phyloP scores from a whole-genome alignment of 2,329 filamentous ascomycete species.

The Claviceps sp. region DNA sequence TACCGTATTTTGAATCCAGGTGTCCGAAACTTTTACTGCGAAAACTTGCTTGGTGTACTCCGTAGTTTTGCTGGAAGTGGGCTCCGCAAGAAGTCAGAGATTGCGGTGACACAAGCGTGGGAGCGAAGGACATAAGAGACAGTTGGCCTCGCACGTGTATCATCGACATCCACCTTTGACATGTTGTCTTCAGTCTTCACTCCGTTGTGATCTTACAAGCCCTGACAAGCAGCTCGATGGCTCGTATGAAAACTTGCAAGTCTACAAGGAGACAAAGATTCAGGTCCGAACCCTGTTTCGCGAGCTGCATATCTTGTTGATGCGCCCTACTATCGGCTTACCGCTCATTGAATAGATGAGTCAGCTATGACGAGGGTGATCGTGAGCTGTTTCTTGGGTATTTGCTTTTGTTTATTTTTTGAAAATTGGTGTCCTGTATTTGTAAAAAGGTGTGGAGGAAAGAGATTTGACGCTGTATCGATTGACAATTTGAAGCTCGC shows the following conservation, averaged over 20 bases:
- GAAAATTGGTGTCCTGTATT: neutral
- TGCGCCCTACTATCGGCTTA: neutral
- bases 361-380: neutral
- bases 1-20: constrained; percentile 58
- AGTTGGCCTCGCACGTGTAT: too few species aligned
- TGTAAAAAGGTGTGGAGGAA: neutral
- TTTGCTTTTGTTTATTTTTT: neutral
- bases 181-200: too few species aligned
- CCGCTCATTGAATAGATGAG: neutral
- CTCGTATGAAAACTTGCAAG: neutral
- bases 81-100: too few species aligned
- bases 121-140: too few species aligned
- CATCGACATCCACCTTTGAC: too few species aligned
- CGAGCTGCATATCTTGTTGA: neutral
- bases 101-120: too few species aligned
- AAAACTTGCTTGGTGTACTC: too few species aligned
- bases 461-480: neutral
- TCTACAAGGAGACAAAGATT: neutral
- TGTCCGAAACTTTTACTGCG: constrained; percentile 71
- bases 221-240: constrained; percentile 5
- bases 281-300: neutral
- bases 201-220: too few species aligned
- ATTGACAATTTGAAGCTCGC: too few species aligned
- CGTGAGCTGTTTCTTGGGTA: neutral
- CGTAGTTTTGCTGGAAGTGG: too few species aligned